Evolutionary conservation across 2,329 filamentous ascomycete genomes (phyloP).

Genomic region (Alternaria triticimaculans): DNA sequence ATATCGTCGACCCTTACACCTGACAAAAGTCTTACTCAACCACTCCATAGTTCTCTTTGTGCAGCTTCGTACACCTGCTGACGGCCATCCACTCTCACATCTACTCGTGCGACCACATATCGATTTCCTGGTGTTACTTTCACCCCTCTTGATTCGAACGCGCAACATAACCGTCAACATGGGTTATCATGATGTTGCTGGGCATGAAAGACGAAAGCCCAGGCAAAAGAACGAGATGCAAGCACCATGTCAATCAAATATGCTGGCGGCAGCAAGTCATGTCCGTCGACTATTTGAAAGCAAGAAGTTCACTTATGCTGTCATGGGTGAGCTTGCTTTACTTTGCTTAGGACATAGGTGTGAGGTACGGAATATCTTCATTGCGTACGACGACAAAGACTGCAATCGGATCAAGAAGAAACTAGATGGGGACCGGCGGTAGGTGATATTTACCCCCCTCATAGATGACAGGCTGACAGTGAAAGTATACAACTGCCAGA

Average conservation of each 20-base stretch:
- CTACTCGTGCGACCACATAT: background rate
- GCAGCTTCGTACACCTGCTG: background rate
- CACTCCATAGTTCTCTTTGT: background rate
- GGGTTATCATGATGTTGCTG: slow-evolving; percentile 34
- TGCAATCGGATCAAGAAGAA: slow-evolving; percentile 37
- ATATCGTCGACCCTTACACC: background rate
- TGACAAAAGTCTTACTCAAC: background rate
- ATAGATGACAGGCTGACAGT: slow-evolving; percentile 15
- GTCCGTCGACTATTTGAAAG: slow-evolving; percentile 37
- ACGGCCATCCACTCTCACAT: background rate
- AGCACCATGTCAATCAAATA: slow-evolving; percentile 33
- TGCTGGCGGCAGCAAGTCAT: slow-evolving; percentile 38
- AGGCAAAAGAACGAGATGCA: slow-evolving; percentile 19
- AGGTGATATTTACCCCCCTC: background rate
- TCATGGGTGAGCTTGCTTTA: slow-evolving; percentile 41
- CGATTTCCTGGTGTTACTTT: background rate
- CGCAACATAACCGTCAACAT: slow-evolving; percentile 26
- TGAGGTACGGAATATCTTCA: slow-evolving; percentile 40
- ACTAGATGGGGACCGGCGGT: slow-evolving; percentile 38
- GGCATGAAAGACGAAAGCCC: slow-evolving; percentile 30
- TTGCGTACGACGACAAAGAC: slow-evolving; percentile 43
- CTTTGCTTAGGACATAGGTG: slow-evolving; percentile 41
- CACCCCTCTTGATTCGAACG: background rate
- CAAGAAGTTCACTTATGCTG: slow-evolving; percentile 42
- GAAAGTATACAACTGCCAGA: slow-evolving; percentile 34